phyloP scores from a whole-genome alignment of 768 basidiomycete species.

The Crucibulum laeve region DNA sequence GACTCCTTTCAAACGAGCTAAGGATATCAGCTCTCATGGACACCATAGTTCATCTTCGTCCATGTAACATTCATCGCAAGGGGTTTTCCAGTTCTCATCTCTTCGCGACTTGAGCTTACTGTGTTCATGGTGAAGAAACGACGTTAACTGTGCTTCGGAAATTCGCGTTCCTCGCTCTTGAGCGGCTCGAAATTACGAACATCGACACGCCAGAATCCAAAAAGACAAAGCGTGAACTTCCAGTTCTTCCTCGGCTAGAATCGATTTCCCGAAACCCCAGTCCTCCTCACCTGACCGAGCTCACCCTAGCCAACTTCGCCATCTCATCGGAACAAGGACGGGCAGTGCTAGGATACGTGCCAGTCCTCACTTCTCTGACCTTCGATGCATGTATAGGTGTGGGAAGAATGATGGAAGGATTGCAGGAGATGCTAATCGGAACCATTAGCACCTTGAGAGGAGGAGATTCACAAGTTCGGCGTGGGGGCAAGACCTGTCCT shows the following conservation, averaged over 20 bases:
- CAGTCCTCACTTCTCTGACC: constrained; percentile 40
- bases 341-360: constrained; percentile 49
- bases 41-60: constrained; percentile 10
- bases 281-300: constrained; percentile 42
- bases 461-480: constrained; percentile 10
- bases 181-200: constrained; percentile 40
- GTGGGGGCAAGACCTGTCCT: constrained; percentile 45
- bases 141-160: constrained; percentile 34
- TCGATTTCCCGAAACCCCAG: constrained; percentile 55
- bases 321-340: constrained; percentile 32
- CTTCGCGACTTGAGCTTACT: constrained; percentile 41
- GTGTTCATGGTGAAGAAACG: constrained; percentile 32
- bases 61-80: constrained; percentile 6
- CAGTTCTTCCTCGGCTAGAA: constrained; percentile 42
- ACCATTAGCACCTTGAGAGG: constrained; percentile 7
- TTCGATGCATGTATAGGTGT: constrained; percentile 43
- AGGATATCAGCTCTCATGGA: constrained; percentile 10
- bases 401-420: constrained; percentile 31
- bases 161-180: constrained; percentile 38
- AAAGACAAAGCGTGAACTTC: constrained; percentile 13
- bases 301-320: constrained; percentile 44
- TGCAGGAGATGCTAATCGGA: constrained; percentile 32
- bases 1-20: constrained; percentile 8
- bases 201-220: constrained; percentile 21
- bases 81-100: constrained; percentile 18